These are phyloP conservation scores for Tuctoria greenei DNA, from an alignment of 176 grass and related monocot species.

Conservation along the genomic window DNA sequence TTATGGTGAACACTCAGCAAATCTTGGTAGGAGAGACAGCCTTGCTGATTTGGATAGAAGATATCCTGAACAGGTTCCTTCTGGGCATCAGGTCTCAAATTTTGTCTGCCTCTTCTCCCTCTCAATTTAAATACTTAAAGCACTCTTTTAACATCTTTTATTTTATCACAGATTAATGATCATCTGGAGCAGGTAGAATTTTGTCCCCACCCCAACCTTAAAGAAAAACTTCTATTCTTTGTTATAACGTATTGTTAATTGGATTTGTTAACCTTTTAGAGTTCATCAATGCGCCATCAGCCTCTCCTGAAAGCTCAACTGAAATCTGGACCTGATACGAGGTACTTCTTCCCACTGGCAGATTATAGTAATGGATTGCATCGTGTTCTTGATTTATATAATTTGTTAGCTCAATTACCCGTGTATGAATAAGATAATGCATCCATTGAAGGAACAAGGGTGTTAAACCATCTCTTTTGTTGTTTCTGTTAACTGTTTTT, in stretches of 20 bases:
- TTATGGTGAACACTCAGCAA: slow-evolving; percentile 69
- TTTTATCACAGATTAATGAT: slow-evolving; percentile 58
- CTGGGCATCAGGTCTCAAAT: slow-evolving; percentile 46
- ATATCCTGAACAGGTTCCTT: slow-evolving; percentile 72
- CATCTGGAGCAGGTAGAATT: slow-evolving; percentile 53
- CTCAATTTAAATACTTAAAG: slow-evolving; percentile 10
- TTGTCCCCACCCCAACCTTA: not conserved
- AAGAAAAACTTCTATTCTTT: slow-evolving; percentile 2
- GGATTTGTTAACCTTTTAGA: slow-evolving; percentile 41
- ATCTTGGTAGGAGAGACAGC: slow-evolving; percentile 75
- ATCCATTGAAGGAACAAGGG: slow-evolving; percentile 27
- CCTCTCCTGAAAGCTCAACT: slow-evolving; percentile 83
- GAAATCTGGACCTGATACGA: slow-evolving; percentile 71
- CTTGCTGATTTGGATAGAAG: slow-evolving; percentile 81
- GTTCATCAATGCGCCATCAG: slow-evolving; percentile 72
- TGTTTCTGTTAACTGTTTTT: slow-evolving; percentile 23
- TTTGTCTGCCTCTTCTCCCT: not conserved
- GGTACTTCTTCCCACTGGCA: slow-evolving; percentile 47
- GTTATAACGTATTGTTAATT: slow-evolving; percentile 10
- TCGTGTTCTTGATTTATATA: slow-evolving; percentile 22
- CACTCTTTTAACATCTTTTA: slow-evolving; percentile 14
- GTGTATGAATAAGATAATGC: slow-evolving; percentile 7
- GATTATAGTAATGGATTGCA: slow-evolving; percentile 15
- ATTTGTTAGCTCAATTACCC: not conserved
- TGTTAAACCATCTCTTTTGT: slow-evolving; percentile 23